Evolutionary conservation across 2,329 filamentous ascomycete genomes (phyloP).

Genomic region (Clonostachys solani): DNA sequence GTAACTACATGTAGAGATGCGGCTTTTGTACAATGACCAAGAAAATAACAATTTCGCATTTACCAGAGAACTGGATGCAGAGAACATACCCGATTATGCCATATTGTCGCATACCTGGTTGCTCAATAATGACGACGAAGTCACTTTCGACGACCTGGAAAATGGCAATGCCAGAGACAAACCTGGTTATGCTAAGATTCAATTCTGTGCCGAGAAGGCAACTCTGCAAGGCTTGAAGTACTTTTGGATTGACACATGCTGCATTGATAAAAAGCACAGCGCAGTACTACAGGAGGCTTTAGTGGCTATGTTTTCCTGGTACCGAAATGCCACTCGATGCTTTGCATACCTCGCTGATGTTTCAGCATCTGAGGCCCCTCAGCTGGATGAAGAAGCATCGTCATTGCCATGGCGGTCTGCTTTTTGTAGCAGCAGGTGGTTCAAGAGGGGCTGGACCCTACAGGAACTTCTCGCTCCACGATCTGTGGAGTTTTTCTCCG

Average conservation of each 20-base stretch:
- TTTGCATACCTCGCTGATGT: constrained; percentile 8
- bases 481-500: neutral
- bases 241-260: constrained; percentile 11
- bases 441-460: constrained; percentile 2
- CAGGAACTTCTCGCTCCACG: neutral
- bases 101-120: neutral
- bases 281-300: constrained; percentile 10
- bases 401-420: too few species aligned
- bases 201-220: constrained; percentile 4
- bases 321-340: constrained; percentile 4
- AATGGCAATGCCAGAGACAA: neutral
- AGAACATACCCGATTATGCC: neutral
- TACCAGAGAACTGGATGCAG: neutral
- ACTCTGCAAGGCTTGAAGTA: constrained; percentile 2
- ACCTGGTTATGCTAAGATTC: constrained; percentile 4
- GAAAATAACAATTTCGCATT: neutral
- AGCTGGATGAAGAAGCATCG: neutral
- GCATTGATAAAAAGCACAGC: constrained; percentile 11
- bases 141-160: neutral
- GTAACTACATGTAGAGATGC: too few species aligned
- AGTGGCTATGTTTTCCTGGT: constrained; percentile 13
- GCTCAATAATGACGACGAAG: neutral
- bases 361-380: constrained; percentile 2
- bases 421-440: neutral
- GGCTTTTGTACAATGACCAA: too few species aligned